Conservation (phyloP, 1,284 basidiomycete species). For the Cryptococcus maquisensis region DNA sequence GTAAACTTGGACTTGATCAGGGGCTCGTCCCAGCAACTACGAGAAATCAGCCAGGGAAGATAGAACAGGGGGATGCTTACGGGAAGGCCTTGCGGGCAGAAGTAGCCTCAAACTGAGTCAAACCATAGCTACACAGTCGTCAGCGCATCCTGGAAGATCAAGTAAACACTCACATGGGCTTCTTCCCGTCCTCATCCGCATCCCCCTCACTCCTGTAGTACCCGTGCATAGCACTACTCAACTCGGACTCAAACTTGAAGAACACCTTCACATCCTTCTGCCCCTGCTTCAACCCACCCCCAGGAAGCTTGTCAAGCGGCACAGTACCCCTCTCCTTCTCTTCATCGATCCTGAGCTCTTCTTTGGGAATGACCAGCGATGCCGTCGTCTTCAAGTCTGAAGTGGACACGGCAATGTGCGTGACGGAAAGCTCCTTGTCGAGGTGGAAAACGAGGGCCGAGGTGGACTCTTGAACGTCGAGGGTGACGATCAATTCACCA, state of each 20-base stretch:
- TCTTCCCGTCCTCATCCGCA: conserved; percentile 51
- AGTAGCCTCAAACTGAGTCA: conserved; percentile 82
- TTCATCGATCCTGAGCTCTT: conserved; percentile 56
- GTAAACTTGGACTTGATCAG: conserved; percentile 81
- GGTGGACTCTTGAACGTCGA: conserved; percentile 67
- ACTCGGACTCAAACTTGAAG: conserved; percentile 53
- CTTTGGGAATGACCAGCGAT: conserved; percentile 48
- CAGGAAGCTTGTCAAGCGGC: conserved; percentile 59
- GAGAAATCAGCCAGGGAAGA: conserved; percentile 13
- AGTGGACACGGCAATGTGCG: conserved; percentile 61
- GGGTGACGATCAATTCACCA: conserved; percentile 73
- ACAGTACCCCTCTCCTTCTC: conserved; percentile 64
- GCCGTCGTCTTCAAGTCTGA: conserved; percentile 58
- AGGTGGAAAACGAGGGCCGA: conserved; percentile 65
- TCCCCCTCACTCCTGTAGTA: conserved; percentile 50
- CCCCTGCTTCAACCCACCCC: conserved; percentile 61
- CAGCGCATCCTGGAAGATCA: not conserved
- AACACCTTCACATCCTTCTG: conserved; percentile 55
- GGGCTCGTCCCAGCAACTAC: conserved; percentile 82
- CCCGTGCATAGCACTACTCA: conserved; percentile 63
- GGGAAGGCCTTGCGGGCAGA: conserved; percentile 78
- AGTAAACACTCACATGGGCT: conserved; percentile 36
- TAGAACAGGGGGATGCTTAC: conserved; percentile 33
- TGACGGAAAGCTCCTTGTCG: conserved; percentile 62
- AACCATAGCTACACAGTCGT: conserved; percentile 55